phyloP scores from a whole-genome alignment of 2,329 filamentous ascomycete genomes.

The Sporothrix pallida region DNA sequence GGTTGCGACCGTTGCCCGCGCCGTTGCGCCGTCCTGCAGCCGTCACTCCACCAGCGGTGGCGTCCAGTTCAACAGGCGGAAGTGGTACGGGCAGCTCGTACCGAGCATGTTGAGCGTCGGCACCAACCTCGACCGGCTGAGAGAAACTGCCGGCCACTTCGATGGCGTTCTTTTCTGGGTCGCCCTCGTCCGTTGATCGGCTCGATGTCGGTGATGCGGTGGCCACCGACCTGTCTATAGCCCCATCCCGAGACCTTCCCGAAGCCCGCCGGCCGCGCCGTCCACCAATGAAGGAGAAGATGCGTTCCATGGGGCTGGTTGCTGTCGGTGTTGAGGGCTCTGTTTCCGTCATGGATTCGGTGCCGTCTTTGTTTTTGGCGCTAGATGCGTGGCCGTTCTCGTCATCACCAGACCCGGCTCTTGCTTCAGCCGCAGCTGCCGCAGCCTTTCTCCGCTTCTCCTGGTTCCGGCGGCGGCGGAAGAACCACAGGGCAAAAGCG shows the following conservation, averaged over 20 bases:
- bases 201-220: not conserved
- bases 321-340: constrained; percentile 41
- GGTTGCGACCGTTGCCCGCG: not conserved
- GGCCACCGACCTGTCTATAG: not conserved
- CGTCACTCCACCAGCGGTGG: constrained; percentile 39
- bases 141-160: constrained; percentile 41
- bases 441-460: constrained; percentile 32
- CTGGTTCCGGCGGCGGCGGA: constrained; percentile 45
- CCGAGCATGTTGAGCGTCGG: constrained; percentile 55
- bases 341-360: constrained; percentile 44
- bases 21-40: not conserved
- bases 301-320: constrained; percentile 47
- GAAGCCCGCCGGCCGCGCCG: constrained; percentile 45
- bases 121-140: constrained; percentile 50
- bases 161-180: constrained; percentile 4
- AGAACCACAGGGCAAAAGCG: constrained; percentile 42
- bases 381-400: not conserved
- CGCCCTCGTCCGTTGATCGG: constrained; percentile 35
- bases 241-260: constrained; percentile 34
- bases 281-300: constrained; percentile 52
- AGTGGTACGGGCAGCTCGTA: constrained; percentile 58
- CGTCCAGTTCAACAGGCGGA: constrained; percentile 58
- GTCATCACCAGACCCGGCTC: not conserved
- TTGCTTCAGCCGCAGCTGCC: constrained; percentile 35
- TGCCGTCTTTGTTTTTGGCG: constrained; percentile 42